These are phyloP conservation scores for Geosmithia morbida DNA, from an alignment of 2,329 filamentous ascomycete species.

Conservation along the genomic window DNA sequence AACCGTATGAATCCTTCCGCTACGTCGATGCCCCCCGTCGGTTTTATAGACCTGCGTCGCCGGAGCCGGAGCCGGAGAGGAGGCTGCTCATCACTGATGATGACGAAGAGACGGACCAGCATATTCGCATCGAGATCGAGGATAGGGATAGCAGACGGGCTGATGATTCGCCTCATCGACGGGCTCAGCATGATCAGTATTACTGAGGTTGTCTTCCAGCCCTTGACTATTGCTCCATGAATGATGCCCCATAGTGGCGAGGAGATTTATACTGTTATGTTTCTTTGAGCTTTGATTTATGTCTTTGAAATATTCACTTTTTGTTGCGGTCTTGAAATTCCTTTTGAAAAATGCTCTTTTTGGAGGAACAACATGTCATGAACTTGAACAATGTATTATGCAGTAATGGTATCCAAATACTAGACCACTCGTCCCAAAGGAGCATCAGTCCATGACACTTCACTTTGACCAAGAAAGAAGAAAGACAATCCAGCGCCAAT, in stretches of 20 bases:
- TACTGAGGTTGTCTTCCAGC: neutral
- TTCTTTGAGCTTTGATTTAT: neutral
- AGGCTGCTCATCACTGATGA: slow-evolving; percentile 9
- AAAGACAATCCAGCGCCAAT: no score
- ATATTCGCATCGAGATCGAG: slow-evolving; percentile 6
- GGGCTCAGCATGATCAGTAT: neutral
- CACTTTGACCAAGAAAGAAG: no score
- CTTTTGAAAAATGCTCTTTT: no score
- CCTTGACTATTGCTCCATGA: neutral
- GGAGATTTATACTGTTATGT: neutral
- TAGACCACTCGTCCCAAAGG: no score
- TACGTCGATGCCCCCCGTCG: slow-evolving; percentile 35
- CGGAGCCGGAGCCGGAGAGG: slow-evolving; percentile 14
- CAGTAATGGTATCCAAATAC: no score
- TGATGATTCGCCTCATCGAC: neutral
- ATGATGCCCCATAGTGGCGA: neutral
- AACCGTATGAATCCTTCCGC: slow-evolving; percentile 31
- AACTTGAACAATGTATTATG: no score
- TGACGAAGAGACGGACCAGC: slow-evolving; percentile 16
- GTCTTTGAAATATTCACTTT: neutral
- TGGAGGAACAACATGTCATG: no score
- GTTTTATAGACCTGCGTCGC: slow-evolving; percentile 8
- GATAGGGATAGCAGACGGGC: neutral
- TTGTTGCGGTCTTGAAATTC: neutral
- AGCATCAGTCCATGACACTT: no score